These are phyloP conservation scores for Thymus quinquecostatus DNA, from an alignment of 257 asterid species.

Conservation along the genomic window DNA sequence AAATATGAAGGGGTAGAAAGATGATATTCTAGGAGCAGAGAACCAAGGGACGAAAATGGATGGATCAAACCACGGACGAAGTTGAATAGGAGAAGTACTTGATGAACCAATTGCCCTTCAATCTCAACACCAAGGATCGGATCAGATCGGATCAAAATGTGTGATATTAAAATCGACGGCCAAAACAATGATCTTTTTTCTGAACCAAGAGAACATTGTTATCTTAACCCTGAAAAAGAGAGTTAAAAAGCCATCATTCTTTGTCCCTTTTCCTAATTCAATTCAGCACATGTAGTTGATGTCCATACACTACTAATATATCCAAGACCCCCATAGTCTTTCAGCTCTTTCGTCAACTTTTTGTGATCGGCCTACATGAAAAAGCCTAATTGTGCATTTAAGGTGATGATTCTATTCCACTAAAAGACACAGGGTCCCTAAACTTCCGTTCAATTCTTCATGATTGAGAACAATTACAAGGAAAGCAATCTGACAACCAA, in stretches of 20 bases:
- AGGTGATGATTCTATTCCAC: neutral
- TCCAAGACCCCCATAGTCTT: neutral
- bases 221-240: conserved; percentile 6
- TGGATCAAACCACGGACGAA: too few species aligned
- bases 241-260: neutral
- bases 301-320: neutral
- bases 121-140: too few species aligned
- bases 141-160: too few species aligned
- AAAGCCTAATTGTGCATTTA: neutral
- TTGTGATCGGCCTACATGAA: neutral
- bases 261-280: neutral
- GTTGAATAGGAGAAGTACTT: neutral
- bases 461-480: conserved; percentile 7
- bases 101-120: neutral
- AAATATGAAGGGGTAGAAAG: neutral
- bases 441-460: neutral
- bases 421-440: conserved; percentile 1
- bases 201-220: neutral
- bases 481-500: neutral
- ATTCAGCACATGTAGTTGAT: neutral
- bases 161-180: neutral
- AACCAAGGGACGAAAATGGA: neutral
- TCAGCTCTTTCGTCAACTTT: neutral
- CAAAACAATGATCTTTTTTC: neutral
- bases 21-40: neutral